These are phyloP conservation scores for Sutorius eximius DNA, from an alignment of 1,284 basidiomycete species.

Conservation along the genomic window DNA sequence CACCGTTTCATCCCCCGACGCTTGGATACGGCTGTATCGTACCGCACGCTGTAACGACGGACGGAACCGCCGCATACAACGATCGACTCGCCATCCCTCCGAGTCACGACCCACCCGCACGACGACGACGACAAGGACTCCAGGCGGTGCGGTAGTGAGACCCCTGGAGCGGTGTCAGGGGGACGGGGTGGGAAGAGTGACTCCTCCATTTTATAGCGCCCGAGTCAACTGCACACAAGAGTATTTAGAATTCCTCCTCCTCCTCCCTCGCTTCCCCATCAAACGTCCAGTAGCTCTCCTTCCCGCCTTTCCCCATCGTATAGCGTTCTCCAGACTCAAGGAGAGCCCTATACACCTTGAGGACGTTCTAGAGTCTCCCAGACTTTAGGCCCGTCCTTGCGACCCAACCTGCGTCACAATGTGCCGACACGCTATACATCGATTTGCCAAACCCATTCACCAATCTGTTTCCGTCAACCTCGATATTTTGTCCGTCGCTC, in stretches of 20 bases:
- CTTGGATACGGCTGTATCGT: too few relatives aligned
- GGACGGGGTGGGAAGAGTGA: conserved; percentile 24
- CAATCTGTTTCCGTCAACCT: conserved; percentile 10
- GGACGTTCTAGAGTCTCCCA: conserved; percentile 34
- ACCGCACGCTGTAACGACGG: too few relatives aligned
- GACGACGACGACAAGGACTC: background rate
- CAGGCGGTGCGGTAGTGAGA: conserved; percentile 13
- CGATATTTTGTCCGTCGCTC: conserved; percentile 16
- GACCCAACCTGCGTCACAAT: conserved; percentile 34
- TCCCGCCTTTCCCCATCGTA: conserved; percentile 6
- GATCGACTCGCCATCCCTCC: background rate
- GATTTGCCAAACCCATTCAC: conserved; percentile 32
- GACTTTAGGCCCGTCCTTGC: conserved; percentile 35
- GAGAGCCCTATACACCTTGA: conserved; percentile 27
- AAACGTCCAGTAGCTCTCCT: conserved; percentile 8
- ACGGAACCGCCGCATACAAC: background rate
- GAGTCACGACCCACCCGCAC: background rate
- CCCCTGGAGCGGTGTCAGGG: conserved; percentile 27
- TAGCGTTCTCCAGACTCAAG: conserved; percentile 23
- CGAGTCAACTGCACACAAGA: conserved; percentile 18
- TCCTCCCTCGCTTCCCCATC: background rate
- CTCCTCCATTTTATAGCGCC: conserved; percentile 30
- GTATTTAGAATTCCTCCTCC: conserved; percentile 24
- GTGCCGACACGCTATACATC: conserved; percentile 32
- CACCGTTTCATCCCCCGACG: background rate